Percentiles rank a stretch among this genome's conserved stretches.
phyloP scores from a whole-genome alignment of 495 filamentous ascomycete genomes.

The Penicillium cosmopolitanum region DNA sequence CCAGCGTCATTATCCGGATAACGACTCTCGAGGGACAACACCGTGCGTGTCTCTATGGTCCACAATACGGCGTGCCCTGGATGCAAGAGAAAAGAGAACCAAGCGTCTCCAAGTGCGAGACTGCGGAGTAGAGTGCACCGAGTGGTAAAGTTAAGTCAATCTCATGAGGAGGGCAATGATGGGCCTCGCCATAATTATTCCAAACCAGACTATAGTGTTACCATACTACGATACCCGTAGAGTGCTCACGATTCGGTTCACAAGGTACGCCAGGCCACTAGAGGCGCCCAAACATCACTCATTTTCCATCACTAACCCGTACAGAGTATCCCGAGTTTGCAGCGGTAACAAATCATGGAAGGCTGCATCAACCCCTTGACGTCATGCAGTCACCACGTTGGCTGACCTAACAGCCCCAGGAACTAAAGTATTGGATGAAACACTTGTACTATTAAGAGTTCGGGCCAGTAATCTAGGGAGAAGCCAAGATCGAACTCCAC shows the following conservation, averaged over 20 bases:
- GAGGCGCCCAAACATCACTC: neutral
- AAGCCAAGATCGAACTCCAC: neutral
- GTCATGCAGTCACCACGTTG: conserved; percentile 15
- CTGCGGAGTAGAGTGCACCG: neutral
- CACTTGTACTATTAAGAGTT: neutral
- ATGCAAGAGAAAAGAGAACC: neutral
- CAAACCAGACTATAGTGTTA: neutral
- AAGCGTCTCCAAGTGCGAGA: neutral
- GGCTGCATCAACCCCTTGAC: conserved; percentile 17
- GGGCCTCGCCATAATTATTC: neutral
- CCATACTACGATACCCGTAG: no score
- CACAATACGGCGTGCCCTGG: conserved; percentile 17
- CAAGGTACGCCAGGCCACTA: neutral
- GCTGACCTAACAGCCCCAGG: conserved; percentile 23
- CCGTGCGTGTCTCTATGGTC: conserved; percentile 6
- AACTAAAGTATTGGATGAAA: conserved; percentile 12
- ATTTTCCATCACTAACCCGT: conserved; percentile 6
- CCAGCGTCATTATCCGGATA: conserved; percentile 17
- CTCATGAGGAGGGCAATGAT: neutral
- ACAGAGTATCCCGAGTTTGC: conserved; percentile 16
- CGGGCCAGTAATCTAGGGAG: neutral
- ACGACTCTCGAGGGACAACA: neutral
- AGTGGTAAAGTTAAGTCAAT: neutral
- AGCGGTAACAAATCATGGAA: conserved; percentile 12
- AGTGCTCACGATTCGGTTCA: neutral